Conservation (phyloP, 352 stramenopile genomes). For the Thraustotheca clavata region DNA sequence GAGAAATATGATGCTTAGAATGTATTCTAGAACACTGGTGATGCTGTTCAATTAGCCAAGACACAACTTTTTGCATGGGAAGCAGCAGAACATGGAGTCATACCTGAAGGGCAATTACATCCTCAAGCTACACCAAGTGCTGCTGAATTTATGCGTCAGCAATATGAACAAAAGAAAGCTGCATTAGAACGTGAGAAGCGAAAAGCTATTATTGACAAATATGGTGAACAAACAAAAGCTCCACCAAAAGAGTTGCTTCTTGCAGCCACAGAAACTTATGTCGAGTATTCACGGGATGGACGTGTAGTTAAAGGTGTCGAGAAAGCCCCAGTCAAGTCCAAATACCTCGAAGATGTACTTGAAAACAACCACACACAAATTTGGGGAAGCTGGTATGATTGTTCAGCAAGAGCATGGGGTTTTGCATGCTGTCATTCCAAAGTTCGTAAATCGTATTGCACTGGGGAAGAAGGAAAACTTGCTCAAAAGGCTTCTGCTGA, state of each 20-base stretch:
- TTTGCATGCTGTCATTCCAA: constrained; percentile 96
- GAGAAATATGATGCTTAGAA: constrained; percentile 19
- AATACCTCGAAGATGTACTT: constrained; percentile 97
- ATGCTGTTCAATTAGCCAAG: constrained; percentile 89
- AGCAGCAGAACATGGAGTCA: constrained; percentile 80
- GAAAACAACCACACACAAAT: constrained; percentile 95
- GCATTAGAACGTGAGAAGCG: constrained; percentile 59
- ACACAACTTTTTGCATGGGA: constrained; percentile 96
- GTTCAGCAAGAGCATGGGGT: constrained; percentile 90
- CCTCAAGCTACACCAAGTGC: constrained; percentile 94
- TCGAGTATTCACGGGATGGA: constrained; percentile 92
- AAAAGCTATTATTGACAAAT: constrained; percentile 90
- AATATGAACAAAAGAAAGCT: constrained; percentile 78
- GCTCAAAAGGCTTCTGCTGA: constrained; percentile 29
- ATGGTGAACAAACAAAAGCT: constrained; percentile 91
- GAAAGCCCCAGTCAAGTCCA: constrained; percentile 82
- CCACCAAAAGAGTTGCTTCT: constrained; percentile 70
- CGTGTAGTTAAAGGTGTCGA: constrained; percentile 78
- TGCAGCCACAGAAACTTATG: constrained; percentile 85
- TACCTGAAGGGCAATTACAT: constrained; percentile 78
- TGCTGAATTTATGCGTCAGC: constrained; percentile 93
- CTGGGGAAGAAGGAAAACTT: constrained; percentile 87
- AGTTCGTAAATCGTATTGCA: constrained; percentile 94
- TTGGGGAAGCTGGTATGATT: constrained; percentile 98
- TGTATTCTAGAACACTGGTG: constrained; percentile 57